Base-by-base conservation (phyloP, 495 filamentous ascomycete genomes). In the Thermothielavioides terrestris region DNA sequence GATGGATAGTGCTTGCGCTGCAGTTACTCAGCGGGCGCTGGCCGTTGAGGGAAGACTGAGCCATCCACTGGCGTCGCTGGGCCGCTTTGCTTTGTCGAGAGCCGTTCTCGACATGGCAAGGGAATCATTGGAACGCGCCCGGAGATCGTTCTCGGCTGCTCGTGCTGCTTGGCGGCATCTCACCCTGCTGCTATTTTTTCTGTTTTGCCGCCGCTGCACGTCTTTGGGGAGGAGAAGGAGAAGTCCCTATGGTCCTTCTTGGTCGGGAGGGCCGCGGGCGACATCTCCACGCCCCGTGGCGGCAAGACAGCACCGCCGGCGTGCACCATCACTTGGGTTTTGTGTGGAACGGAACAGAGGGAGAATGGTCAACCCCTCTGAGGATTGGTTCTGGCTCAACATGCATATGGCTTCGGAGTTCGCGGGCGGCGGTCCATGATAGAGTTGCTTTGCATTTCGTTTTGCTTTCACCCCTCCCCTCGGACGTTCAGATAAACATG, bases 361-460 rank as follows among this genome's bases (percentile, higher is more conserved):
- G 25, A 30, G 8, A 11, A 27, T 25, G 45, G 46, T 41, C 46
- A 41, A 25, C 18, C 17, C 46, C 15, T 12, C 14, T 8, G 21
- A 8, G 26, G 26, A 40, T 34, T 41, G 39, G 30, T 12, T 36
- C 20, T 22, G 39, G 47, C 39, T 27, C n/a, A 22, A 50, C 37
- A n/a, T 50, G 47, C 47, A 50, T 50, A 21, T 50, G 39, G 35
- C 47, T 35, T 36, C n/a, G 47, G 47, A 50, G 47, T 50, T 48
- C 37, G 23, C 22, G 15, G 27, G 18, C 39, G 47, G 47, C 15
- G 30, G 47, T 38, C 38, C 21, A 25, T 42, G 39, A 50, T 50
- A 50, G 47, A 50, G 27, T 36, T 50, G 47, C 28, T 42, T 49
- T 49, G 17, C n/a, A 8, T 38, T 50, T 34, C 20, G 17, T 25